Base-by-base conservation (phyloP, 257 asterid species). In the Nicotiana tabacum region DNA sequence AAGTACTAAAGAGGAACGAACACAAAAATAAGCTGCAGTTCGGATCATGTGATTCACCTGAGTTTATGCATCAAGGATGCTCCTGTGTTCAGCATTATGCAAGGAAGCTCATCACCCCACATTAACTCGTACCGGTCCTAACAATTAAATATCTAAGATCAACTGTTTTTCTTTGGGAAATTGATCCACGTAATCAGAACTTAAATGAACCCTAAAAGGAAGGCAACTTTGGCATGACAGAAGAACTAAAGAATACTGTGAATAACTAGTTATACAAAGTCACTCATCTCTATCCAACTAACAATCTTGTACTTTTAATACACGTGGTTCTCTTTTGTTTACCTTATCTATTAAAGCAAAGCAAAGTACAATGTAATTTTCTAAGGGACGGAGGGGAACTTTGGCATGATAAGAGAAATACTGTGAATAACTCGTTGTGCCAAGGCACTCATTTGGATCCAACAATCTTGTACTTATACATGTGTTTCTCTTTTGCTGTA, bases 11-110 rank as follows among this genome's bases (percentile, higher is more conserved):
- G 39, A 74, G 53, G 64, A 48, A 51, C 27, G 64, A 51, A 27
- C 24, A 53, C 64, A 74, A 21, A 53, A 53, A 53, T 13, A 53
- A 0, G 16, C 16, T 48, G 62, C 62, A 48, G 64, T 24, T 27
- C 43, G 27, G 64, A 37, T 76, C 27, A 37, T 24, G 53, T 9
- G 58, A 56, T 70, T 78, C 86, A 91, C 98, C 98, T 87, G 66
- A 96, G 95, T 86, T 87, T 92, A 89, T 96, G 98, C 98, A 96
- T 96, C 85, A 88, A 83, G 32, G 99, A 93, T 84, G 77, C 96
- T 58, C 98, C 98, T 32, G 93, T 81, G 84, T 90, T 91, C 30
- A 96, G 88, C 53, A 97, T 90, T 88, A 96, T 85, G 88, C 97
- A 96, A 66, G 87, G 92, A 70, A 92, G 91, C 87, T 91, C 98